Conservation (phyloP, 257 asterid species). For the Orobanche coerulescens region DNA sequence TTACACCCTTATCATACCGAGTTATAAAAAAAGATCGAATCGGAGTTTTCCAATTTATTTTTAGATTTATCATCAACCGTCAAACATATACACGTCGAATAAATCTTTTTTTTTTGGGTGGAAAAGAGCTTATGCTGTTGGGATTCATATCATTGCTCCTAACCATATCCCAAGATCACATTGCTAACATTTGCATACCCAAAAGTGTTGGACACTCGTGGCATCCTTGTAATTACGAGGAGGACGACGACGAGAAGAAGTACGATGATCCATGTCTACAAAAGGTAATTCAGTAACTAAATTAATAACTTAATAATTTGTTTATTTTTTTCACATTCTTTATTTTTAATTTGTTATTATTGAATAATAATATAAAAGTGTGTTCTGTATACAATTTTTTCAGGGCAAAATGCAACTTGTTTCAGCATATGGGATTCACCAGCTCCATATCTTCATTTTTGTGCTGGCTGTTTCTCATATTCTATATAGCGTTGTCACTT, state of each 20-base stretch:
- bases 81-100: no score
- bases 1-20: no score
- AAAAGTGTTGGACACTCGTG: constrained; percentile 42
- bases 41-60: no score
- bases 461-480: constrained; percentile 50
- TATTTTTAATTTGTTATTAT: background rate
- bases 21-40: no score
- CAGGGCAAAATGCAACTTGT: constrained; percentile 58
- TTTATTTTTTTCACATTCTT: background rate
- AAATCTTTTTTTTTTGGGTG: background rate
- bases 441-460: constrained; percentile 71
- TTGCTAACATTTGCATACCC: constrained; percentile 51
- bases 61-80: no score
- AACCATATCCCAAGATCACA: constrained; percentile 34
- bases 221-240: constrained; percentile 56
- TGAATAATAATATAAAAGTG: background rate
- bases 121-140: constrained; percentile 68
- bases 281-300: constrained; percentile 23
- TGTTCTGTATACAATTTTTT: constrained; percentile 6
- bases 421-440: constrained; percentile 67
- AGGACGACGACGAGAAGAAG: background rate
- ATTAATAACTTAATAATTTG: no score
- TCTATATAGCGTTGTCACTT: constrained; percentile 43
- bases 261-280: constrained; percentile 30
- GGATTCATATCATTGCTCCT: constrained; percentile 70